These are phyloP conservation scores for Colletotrichum filicis DNA, from an alignment of 2,329 filamentous ascomycete species.

Conservation along the genomic window DNA sequence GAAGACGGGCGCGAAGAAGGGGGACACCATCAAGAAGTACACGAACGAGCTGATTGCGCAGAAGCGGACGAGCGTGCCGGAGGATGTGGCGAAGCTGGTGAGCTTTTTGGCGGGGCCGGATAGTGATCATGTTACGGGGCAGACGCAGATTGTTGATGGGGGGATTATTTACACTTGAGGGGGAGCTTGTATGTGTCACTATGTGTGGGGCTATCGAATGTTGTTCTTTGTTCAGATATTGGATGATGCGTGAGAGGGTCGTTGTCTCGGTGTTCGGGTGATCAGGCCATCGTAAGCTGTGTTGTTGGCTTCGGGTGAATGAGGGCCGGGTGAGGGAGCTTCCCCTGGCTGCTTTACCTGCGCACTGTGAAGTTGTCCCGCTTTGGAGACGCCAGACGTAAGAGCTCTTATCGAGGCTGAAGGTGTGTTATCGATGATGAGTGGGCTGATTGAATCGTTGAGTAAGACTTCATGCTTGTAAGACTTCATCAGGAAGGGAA, in stretches of 20 bases:
- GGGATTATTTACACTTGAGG: conserved; percentile 46
- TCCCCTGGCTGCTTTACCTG: no score
- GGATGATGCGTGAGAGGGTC: neutral
- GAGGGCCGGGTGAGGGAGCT: neutral
- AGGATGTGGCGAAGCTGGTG: conserved; percentile 73
- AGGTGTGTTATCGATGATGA: no score
- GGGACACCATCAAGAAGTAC: conserved; percentile 63
- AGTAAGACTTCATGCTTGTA: no score
- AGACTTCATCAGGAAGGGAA: no score
- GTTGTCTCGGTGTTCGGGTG: neutral
- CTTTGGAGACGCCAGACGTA: neutral
- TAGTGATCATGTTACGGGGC: conserved; percentile 73
- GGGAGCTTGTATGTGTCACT: no score
- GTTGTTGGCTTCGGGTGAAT: neutral
- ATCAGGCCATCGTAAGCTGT: neutral
- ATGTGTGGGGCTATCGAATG: no score
- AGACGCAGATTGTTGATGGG: conserved; percentile 72
- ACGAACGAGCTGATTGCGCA: conserved; percentile 64
- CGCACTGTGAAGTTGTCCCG: neutral
- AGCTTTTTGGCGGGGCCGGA: conserved; percentile 69
- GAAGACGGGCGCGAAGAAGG: conserved; percentile 58
- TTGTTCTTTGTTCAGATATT: neutral
- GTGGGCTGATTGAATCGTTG: no score
- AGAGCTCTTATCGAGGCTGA: neutral
- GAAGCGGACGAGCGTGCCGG: conserved; percentile 66